Conservation (phyloP, 2,329 filamentous ascomycete genomes). For the Verticillium dahliae region DNA sequence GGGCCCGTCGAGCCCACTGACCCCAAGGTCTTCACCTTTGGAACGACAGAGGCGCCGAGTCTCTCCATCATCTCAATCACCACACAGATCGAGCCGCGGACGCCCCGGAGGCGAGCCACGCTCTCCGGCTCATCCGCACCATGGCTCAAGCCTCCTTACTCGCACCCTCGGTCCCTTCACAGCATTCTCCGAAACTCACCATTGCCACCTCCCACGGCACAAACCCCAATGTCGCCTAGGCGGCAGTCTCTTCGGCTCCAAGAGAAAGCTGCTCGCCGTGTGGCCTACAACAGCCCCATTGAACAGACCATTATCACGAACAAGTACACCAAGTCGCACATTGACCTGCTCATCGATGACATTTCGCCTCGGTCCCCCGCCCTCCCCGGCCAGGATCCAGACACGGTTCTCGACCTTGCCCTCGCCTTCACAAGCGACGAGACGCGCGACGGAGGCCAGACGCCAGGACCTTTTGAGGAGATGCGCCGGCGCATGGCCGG, state of each 20-base stretch:
- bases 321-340: constrained; percentile 56
- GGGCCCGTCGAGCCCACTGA: constrained; percentile 41
- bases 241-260: constrained; percentile 48
- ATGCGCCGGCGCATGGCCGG: constrained; percentile 52
- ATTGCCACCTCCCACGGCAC: constrained; percentile 44
- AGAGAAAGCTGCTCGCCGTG: constrained; percentile 47
- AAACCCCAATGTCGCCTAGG: constrained; percentile 44
- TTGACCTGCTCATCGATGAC: constrained; percentile 55
- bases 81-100: constrained; percentile 19
- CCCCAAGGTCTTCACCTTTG: constrained; percentile 40
- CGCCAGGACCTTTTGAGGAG: constrained; percentile 57
- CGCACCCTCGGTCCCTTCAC: constrained; percentile 50
- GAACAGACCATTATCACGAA: constrained; percentile 59
- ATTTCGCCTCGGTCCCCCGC: constrained; percentile 39
- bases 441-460: constrained; percentile 54
- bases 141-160: constrained; percentile 42
- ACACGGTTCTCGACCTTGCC: constrained; percentile 39
- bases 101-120: constrained; percentile 29
- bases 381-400: constrained; percentile 23
- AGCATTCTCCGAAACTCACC: constrained; percentile 63
- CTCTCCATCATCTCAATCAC: constrained; percentile 4
- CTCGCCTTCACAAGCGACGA: constrained; percentile 47
- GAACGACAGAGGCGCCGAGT: constrained; percentile 22
- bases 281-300: constrained; percentile 56
- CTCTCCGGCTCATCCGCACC: constrained; percentile 18